Percentiles rank a stretch among this genome's conserved stretches.
Evolutionary conservation across 2,329 filamentous ascomycete genomes (phyloP).

Genomic region (Fusarium scirpi): DNA sequence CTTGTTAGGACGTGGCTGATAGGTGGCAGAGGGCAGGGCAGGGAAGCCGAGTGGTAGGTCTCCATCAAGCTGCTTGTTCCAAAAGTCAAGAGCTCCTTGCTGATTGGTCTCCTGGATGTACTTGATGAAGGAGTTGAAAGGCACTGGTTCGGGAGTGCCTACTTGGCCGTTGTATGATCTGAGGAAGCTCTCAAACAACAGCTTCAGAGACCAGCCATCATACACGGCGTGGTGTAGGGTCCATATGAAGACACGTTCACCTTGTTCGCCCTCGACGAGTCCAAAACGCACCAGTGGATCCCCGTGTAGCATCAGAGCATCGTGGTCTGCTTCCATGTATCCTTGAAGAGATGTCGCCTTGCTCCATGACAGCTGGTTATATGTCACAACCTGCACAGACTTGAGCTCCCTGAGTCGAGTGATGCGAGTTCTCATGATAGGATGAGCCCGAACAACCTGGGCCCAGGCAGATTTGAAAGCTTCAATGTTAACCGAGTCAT

Average conservation of each 20-base stretch:
- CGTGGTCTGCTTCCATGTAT: constrained; percentile 10
- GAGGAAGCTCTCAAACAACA: constrained; percentile 11
- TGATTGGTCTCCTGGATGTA: constrained; percentile 5
- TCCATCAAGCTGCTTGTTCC: constrained; percentile 10
- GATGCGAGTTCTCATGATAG: constrained; percentile 10
- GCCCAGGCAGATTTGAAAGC: constrained; percentile 12
- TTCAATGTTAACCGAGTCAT: constrained; percentile 10
- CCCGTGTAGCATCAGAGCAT: constrained; percentile 8
- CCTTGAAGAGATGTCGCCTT: constrained; percentile 5
- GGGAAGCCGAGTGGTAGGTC: constrained; percentile 10
- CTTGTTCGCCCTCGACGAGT: constrained; percentile 2
- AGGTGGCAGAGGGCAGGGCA: constrained; percentile 12
- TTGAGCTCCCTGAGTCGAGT: constrained; percentile 5
- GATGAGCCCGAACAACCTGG: constrained; percentile 9
- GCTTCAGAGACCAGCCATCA: constrained; percentile 12
- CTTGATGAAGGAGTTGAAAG: constrained; percentile 13
- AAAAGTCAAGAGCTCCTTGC: constrained; percentile 9
- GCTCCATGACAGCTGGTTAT: constrained; percentile 8
- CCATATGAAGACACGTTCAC: constrained; percentile 10
- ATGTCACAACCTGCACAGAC: constrained; percentile 10
- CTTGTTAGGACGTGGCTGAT: constrained; percentile 9
- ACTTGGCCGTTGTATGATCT: constrained; percentile 8
- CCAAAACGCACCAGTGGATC: constrained; percentile 8
- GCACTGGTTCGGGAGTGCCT: constrained; percentile 6
- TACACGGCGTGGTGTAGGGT: constrained; percentile 11